Evolutionary conservation across 257 asterid species (phyloP).

Genomic region (Solanum neorickii): DNA sequence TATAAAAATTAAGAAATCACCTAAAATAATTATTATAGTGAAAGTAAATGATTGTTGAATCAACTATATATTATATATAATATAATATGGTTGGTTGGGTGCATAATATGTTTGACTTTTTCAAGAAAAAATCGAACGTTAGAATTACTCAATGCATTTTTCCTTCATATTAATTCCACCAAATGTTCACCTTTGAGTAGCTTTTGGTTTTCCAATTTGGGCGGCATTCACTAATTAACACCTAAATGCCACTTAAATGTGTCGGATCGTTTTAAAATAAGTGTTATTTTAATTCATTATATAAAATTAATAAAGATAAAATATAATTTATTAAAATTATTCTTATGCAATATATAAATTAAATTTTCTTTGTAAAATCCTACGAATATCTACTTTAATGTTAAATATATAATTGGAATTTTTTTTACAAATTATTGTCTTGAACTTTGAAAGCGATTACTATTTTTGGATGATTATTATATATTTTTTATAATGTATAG

Average conservation of each 20-base stretch:
- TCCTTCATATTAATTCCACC: conserved; percentile 13
- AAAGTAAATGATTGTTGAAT: neutral
- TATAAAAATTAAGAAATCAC: neutral
- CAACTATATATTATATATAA: neutral
- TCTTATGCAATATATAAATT: no score
- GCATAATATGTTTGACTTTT: conserved; percentile 16
- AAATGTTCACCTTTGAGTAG: conserved; percentile 31
- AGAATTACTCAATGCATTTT: conserved; percentile 32
- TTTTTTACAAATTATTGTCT: neutral
- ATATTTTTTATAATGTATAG: no score
- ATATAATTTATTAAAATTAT: neutral
- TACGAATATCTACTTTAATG: no score
- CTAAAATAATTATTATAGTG: neutral
- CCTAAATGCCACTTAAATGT: neutral
- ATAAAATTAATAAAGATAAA: neutral
- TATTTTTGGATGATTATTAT: no score
- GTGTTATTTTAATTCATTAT: no score
- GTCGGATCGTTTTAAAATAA: neutral
- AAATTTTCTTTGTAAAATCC: neutral
- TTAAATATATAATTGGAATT: no score
- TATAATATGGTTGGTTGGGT: neutral
- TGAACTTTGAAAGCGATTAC: no score
- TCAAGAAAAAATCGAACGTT: conserved; percentile 23
- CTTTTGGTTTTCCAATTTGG: conserved; percentile 9
- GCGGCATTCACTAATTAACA: conserved; percentile 10